Base-by-base conservation (phyloP, 106 monocot genomes). In the Dioscorea alata region DNA sequence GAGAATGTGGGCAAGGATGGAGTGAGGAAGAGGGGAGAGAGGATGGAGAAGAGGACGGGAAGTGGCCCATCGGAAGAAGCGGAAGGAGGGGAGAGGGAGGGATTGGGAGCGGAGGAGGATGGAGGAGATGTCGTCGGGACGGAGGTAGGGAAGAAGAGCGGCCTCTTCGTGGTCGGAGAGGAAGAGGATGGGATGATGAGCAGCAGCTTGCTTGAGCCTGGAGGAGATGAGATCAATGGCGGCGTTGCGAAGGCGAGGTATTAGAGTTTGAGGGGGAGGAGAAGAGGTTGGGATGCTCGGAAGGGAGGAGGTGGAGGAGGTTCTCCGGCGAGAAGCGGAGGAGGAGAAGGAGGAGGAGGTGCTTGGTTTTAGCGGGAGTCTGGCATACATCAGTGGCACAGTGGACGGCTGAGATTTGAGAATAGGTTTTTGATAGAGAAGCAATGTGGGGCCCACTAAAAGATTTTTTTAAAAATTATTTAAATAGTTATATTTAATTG, bases 91-190 rank as follows among this genome's bases (percentile, higher is more conserved):
- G 69, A 82, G 57, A 71, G 89, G 82, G 61, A 61, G 65, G 70
- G 89, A 76, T 21, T 84, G 84, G 61, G 74, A 75, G 28, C 76
- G 63, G 72, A 75, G 71, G 49, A 87, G 82, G 74, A 88, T 60
- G 35, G 59, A 35, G 54, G 84, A 75, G 74, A 87, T 58, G 10
- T 79, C 79, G 28, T 57, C 15, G 59, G 78, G 57, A 33, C 75
- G 66, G 17, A 88, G 72, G 66, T 74, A 71, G 57, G 75, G 77
- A 34, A 84, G 65, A 64, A 78, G 83, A 69, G 66, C 63, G 70
- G 64, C 10, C 8, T 69, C 50, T 6, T n/a, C 19, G 13, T 17
- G 31, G 54, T 6, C 32, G 28, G 52, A 6, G 51, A 12, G 24
- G 33, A 49, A 68, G 54, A 28, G 22, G 50, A 33, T 34, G 50